Base-by-base conservation (phyloP, 1,284 basidiomycete species). In the Xerocomus minutiporus region DNA sequence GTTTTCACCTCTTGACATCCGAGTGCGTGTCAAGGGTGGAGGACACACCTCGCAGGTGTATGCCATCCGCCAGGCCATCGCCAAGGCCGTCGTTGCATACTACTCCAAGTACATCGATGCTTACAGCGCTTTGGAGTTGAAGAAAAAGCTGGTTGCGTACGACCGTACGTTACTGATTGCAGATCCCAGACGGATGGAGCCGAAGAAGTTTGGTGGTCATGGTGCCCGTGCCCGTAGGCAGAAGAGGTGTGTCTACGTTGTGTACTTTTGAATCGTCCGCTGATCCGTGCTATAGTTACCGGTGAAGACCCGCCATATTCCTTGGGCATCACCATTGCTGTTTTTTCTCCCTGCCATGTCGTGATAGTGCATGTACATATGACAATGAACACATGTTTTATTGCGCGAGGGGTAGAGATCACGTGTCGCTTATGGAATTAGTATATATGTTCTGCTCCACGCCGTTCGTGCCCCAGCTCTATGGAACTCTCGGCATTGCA, bases 91-190 rank as follows among this genome's bases (percentile, higher is more conserved):
- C 61, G 92, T 99, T 67, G 97, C 96, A 51, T 98, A 95, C 84
- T 96, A 96, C 75, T 91, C 94, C 78, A 99, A 99, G 80, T 97
- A 97, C 82, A 83, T 95, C 75, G 97, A 99, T 72, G 97, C 97
- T 61, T 94, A 88, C 73, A 96, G 91, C 64, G 93, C 97, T 28
- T 83, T 97, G 75, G 93, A 95, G 76, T 74, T 97, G 74, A 96
- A 96, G 84, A 97, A 97, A 83, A 91, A 91, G 73, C 78, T 97
- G 62, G 90, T 97, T 57, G 85, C 92, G 26, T 97, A 97, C 74
- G 94, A 97, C 82, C 82, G 97, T 69, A 88, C 91, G 52, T 80
- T 98, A 58, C 79, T 99, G 70, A 97, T 99, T 67, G 94, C 97
- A 62, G 97, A 99, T 79, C 97, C 97, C 66, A 88, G 95, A 76